Evolutionary conservation across 2,329 filamentous ascomycete genomes (phyloP).

Genomic region (Penicillium sumatraense): DNA sequence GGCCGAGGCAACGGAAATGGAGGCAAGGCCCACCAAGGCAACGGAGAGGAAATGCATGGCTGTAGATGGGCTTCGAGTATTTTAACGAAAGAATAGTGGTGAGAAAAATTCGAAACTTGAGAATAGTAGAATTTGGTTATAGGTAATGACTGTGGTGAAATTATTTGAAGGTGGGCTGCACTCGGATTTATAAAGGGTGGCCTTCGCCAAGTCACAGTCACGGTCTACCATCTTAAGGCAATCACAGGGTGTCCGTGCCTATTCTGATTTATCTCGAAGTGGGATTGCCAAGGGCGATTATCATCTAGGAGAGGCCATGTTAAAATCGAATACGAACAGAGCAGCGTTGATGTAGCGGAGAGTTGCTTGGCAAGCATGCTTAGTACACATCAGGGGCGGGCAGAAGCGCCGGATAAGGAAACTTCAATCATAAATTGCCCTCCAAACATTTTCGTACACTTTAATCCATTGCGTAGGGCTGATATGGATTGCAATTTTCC

Average conservation of each 20-base stretch:
- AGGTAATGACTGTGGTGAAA: background rate
- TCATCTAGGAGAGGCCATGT: background rate
- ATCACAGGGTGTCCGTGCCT: background rate
- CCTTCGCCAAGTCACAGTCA: background rate
- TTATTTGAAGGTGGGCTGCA: background rate
- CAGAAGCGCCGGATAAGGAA: background rate
- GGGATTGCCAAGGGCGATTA: background rate
- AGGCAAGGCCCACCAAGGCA: conserved; percentile 13
- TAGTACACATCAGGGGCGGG: background rate
- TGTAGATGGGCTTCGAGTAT: background rate
- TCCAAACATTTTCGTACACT: background rate
- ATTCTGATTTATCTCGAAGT: too few species aligned
- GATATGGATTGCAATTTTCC: too few species aligned
- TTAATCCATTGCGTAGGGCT: too few species aligned
- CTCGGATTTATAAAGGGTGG: background rate
- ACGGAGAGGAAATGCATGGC: conserved; percentile 16
- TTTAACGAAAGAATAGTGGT: background rate
- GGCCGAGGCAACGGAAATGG: conserved; percentile 6
- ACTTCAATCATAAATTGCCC: background rate
- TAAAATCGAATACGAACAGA: background rate
- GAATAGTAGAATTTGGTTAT: background rate
- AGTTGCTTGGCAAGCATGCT: background rate
- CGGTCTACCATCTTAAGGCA: background rate
- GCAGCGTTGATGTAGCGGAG: background rate
- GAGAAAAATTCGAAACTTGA: background rate